phyloP scores from a whole-genome alignment of 2,329 filamentous ascomycete species.

The Penicillium fuscoglaucum region DNA sequence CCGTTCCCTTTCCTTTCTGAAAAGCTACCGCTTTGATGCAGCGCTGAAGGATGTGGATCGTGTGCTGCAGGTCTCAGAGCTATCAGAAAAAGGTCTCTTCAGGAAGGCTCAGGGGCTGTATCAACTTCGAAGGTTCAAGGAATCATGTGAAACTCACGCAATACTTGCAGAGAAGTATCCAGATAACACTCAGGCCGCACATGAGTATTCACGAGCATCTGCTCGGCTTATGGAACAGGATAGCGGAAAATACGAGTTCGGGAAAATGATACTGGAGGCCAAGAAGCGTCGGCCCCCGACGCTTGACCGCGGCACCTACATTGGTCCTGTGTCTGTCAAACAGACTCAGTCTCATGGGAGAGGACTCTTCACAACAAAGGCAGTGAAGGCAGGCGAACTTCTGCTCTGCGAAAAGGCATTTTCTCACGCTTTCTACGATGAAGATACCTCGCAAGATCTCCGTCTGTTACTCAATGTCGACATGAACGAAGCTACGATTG shows the following conservation, averaged over 20 bases:
- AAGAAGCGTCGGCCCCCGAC: conserved; percentile 21
- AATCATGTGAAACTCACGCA: conserved; percentile 40
- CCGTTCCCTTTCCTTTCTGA: conserved; percentile 37
- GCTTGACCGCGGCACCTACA: conserved; percentile 46
- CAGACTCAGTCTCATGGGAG: conserved; percentile 45
- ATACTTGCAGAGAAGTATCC: conserved; percentile 37
- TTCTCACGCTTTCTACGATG: conserved; percentile 33
- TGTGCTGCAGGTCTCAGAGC: conserved; percentile 8
- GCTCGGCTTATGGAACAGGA: conserved; percentile 22
- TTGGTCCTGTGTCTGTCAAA: conserved; percentile 45
- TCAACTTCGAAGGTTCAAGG: conserved; percentile 40
- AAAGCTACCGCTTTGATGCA: conserved; percentile 36
- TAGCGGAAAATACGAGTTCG: conserved; percentile 24
- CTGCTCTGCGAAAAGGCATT: conserved; percentile 61
- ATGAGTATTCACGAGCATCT: conserved; percentile 32
- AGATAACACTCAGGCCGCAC: conserved; percentile 33
- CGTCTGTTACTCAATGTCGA: conserved; percentile 43
- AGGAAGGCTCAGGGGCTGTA: conserved; percentile 51
- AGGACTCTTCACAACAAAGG: conserved; percentile 53
- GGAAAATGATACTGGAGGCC: conserved; percentile 31
- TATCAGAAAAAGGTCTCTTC: conserved; percentile 48
- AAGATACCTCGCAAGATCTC: conserved; percentile 7
- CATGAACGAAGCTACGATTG: conserved; percentile 31
- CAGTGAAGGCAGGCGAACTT: conserved; percentile 53
- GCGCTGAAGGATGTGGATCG: conserved; percentile 35